Base-by-base conservation (phyloP, 2,329 filamentous ascomycete species). In the Blumeriella jaapii region DNA sequence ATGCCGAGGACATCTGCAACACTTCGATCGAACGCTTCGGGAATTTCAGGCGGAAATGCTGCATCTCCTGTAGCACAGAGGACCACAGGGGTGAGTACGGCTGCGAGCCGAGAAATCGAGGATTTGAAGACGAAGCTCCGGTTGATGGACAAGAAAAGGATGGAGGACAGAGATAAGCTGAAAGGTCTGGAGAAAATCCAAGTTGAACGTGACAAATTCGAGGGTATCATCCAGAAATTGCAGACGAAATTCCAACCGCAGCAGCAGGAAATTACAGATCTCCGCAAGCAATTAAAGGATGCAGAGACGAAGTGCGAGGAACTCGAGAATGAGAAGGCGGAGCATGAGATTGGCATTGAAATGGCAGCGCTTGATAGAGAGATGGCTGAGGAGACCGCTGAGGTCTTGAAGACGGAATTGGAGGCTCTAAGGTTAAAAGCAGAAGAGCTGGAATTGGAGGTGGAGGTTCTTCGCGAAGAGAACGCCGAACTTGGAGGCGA, bases 351-450 rank as follows among this genome's bases (percentile, higher is more conserved):
- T 3, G 74, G 82, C 5, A 62, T 95, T 52, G 91, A 98, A 59
- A 73, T 91, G 59, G 85, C 86, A 5, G 80, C 83, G 0, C 64
- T 98, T 16, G 91, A 98, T 55, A 76, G 84, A 28, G 89, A 98
- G 58, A 93, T 96, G 82, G 91, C 91, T 0, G 87, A 98, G 58
- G 89, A 95, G 59, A 85, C 78, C 27, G 80, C 83, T 1, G 91
- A 96, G 47, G 75, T 80, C 12, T 66, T 81, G 32, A 91, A 86
- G 55, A 69, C 73, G 1, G 87, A 98, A 53, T 63, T 93, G 15
- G 82, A 93, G 23, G 69, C 74, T 2, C 58, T 93, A 34, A 83
- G 84, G 51, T 63, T 72, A 39, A 85, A 78, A 52, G 61, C 76
- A 1, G 87, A 96, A 56, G 87, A 96, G 57, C 64, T 93, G 6